Conservation (phyloP, 164 flowering plant species). For the Berberis vulgaris region DNA sequence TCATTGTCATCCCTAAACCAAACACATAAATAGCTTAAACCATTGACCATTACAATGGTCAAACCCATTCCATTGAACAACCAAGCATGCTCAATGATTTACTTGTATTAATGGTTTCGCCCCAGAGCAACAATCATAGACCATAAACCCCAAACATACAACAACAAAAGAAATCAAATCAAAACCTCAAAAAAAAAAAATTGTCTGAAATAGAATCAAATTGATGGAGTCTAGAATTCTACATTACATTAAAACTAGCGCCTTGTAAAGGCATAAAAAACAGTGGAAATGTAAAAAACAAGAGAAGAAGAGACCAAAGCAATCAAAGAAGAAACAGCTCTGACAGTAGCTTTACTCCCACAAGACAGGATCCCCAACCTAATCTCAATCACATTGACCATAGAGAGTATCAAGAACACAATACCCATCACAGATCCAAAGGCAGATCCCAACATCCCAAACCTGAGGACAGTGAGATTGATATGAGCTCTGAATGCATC, state of each 20-base stretch:
- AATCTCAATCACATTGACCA: slow-evolving; percentile 30
- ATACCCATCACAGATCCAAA: slow-evolving; percentile 28
- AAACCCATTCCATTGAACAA: too few species aligned
- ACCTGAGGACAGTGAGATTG: slow-evolving; percentile 16
- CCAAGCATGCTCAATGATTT: too few species aligned
- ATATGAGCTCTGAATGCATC: slow-evolving; percentile 26
- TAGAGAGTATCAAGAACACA: slow-evolving; percentile 26
- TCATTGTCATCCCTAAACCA: too few species aligned
- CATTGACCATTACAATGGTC: too few species aligned
- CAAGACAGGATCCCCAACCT: slow-evolving; percentile 22
- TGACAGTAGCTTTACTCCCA: slow-evolving; percentile 13
- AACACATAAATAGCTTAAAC: too few species aligned
- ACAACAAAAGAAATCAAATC: too few species aligned
- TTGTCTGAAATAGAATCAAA: too few species aligned
- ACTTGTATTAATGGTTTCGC: too few species aligned
- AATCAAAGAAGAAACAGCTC: slow-evolving; percentile 13
- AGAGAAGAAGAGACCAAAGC: slow-evolving; percentile 19
- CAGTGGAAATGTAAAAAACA: slow-evolving; percentile 20
- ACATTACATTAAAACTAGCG: not conserved
- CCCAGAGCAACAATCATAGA: too few species aligned
- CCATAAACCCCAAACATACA: too few species aligned
- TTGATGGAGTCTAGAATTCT: not conserved
- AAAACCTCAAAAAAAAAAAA: too few species aligned
- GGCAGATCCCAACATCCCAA: slow-evolving; percentile 16
- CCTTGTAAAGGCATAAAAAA: slow-evolving; percentile 16